Evolutionary conservation across 352 stramenopile species (phyloP), one percentile per base, ranked within the genome.

Genomic region (Elongisporangium prolatum): DNA sequence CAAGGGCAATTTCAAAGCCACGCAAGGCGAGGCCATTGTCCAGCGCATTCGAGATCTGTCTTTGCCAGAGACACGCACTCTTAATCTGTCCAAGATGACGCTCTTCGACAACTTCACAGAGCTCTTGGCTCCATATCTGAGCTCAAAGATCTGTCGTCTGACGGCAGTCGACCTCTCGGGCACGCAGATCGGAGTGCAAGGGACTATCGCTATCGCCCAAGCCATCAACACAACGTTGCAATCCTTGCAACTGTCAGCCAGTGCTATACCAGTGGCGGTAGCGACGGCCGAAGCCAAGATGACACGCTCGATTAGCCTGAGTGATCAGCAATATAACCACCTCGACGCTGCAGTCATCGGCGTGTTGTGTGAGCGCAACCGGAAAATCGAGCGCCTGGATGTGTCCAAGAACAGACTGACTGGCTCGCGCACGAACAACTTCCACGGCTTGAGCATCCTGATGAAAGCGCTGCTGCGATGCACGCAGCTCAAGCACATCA

Each of bases 1-100:
- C 50, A 77, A 76, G 38, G 80, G 83, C 25, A 86, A 86, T 48
- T 92, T 92, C 47, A 86, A 81, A 20, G 70, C 67, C n/a, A 70
- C 68, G 0, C 70, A 89, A 21, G 78, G 80, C 7, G 76, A 88
- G 3, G 16, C 52, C 3, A 80, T 86, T 25, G 63, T 92, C 5
- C 69, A 86, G 24, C 66, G 78, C 16, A 74, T 92, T 20, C 68
- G 77, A 1, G 69, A 68, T 9, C 57, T 92, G 9, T 66, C 67
- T 7, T 71, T 68, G 47, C 59, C 60, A 0, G 65, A 67, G 0
- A 68, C 73, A 11, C 72, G 56, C 14, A 61, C 60, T 40, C 69
- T 92, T 3, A 70, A 92, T 60, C 59, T 92, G 21, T 70, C 77
- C 1, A 59, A 69, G 9, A 84, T 92, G 11, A 54, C 61, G 49